A percentile compares a stretch with the other conserved stretches of the same genome.
phyloP scores from a whole-genome alignment of 2,329 filamentous ascomycete species.

The Aspergillus clavatus region DNA sequence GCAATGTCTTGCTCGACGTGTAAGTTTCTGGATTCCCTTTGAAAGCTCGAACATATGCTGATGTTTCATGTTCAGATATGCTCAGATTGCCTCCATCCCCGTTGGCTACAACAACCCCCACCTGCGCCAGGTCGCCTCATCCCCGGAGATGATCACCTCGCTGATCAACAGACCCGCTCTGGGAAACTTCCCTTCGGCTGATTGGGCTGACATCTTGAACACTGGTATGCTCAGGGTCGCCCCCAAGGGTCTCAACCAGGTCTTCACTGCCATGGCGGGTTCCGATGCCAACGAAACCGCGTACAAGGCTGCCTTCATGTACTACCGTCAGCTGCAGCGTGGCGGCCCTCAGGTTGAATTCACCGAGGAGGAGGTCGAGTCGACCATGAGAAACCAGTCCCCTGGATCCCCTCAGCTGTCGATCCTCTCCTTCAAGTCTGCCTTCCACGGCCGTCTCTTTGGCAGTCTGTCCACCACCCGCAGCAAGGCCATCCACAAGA shows the following conservation, averaged over 20 bases:
- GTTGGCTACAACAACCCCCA: constrained; percentile 87
- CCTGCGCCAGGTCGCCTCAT: constrained; percentile 64
- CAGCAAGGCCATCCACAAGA: constrained; percentile 89
- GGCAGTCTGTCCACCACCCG: constrained; percentile 82
- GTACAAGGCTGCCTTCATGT: constrained; percentile 96
- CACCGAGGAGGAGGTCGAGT: constrained; percentile 67
- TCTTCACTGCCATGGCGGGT: constrained; percentile 84
- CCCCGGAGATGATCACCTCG: constrained; percentile 71
- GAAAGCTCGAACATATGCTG: neutral
- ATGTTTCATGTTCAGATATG: constrained; percentile 52
- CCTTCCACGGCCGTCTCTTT: constrained; percentile 87
- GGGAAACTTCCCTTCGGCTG: constrained; percentile 82
- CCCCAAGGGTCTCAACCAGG: constrained; percentile 77
- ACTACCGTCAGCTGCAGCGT: constrained; percentile 73
- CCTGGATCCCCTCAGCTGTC: constrained; percentile 75
- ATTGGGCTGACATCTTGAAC: constrained; percentile 76
- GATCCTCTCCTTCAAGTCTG: constrained; percentile 83
- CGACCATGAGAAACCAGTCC: constrained; percentile 73
- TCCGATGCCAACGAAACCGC: constrained; percentile 93
- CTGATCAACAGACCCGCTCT: constrained; percentile 85
- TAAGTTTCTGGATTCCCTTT: constrained; percentile 22
- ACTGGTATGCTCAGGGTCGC: constrained; percentile 76
- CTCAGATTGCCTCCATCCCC: constrained; percentile 89
- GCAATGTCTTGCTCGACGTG: constrained; percentile 50
- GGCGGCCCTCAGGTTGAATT: constrained; percentile 75